phyloP scores from a whole-genome alignment of 257 asterid species.

The Penstemon newberryi region DNA sequence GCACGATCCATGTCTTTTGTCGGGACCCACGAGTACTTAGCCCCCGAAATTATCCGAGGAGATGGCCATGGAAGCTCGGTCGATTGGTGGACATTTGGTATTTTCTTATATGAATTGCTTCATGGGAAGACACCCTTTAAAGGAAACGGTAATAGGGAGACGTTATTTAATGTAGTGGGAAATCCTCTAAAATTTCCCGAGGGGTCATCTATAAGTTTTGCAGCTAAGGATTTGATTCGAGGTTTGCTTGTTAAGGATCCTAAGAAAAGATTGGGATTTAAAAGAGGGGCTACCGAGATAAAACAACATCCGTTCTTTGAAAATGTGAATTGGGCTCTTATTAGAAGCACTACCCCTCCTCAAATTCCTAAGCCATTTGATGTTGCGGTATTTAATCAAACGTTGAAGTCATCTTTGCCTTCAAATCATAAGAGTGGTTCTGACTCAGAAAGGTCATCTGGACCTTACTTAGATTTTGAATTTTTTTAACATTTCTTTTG shows the following conservation, averaged over 20 bases:
- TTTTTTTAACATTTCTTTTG: conserved; percentile 42
- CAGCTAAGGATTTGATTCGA: conserved; percentile 55
- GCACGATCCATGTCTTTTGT: conserved; percentile 76
- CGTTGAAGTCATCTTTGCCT: conserved; percentile 36
- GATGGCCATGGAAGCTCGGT: conserved; percentile 69
- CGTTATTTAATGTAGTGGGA: conserved; percentile 59
- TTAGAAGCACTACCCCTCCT: conserved; percentile 56
- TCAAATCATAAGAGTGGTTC: conserved; percentile 38
- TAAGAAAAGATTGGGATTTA: conserved; percentile 50
- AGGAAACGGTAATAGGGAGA: conserved; percentile 61
- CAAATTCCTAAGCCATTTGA: conserved; percentile 55
- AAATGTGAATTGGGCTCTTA: conserved; percentile 57
- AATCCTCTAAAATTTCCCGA: conserved; percentile 53
- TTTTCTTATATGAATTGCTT: conserved; percentile 52
- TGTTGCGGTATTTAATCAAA: conserved; percentile 42
- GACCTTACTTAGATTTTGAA: conserved; percentile 58
- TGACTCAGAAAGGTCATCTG: conserved; percentile 59
- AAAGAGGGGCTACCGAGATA: conserved; percentile 57
- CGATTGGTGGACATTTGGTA: conserved; percentile 67
- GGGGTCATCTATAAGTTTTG: conserved; percentile 45
- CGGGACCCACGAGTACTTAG: conserved; percentile 88
- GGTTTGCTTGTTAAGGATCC: conserved; percentile 59
- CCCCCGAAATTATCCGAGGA: conserved; percentile 63
- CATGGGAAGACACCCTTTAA: conserved; percentile 64
- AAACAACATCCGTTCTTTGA: conserved; percentile 59